Evolutionary conservation across 2,329 filamentous ascomycete genomes (phyloP), one percentile per base, ranked within the genome.

Genomic region (Chaetomiaceae sp.): DNA sequence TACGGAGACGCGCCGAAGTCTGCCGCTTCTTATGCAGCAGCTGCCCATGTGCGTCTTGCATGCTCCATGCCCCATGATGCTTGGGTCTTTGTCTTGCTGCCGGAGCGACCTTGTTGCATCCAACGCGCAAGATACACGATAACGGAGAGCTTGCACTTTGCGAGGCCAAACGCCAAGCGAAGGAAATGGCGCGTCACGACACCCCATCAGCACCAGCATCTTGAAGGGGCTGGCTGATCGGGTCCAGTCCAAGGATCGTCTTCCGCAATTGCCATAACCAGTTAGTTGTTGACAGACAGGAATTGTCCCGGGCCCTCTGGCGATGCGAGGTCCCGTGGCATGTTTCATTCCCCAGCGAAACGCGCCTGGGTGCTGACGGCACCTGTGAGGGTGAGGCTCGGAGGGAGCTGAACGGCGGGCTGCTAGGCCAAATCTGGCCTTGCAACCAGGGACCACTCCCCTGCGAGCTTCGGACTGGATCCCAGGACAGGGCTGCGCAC

Each of bases 371-470:
- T 35, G 42, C 42, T 44, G 42, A 44, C 31, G 41, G 42, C 42
- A 12, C 47, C 35, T 21, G 37, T 27, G 25, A 27, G 25, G 25
- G 16, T 14, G 39, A 49, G 51, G 51, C 46, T 49, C 51, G 33
- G 20, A 33, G 13, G 23, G 31, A 55, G 53, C 53, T 55, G 53
- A 55, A 51, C 33, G 34, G 30, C 39, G 20, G 13, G 23, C 27
- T 43, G 38, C 51, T 54, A 47, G 44, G 37, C 53, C 53, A 2
- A 39, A 47, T 54, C 31, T 12, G 44, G 47, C 25, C 39, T 27
- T 16, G 13, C 27, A 31, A 40, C 35, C 46, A 47, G 44, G 48
- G 40, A 38, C 42, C 16, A 20, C 35, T 39, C 30, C 37, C 20
- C 20, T 35, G 8, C 38, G 20, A 27, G 34, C 20, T 40, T 44